phyloP scores from a whole-genome alignment of 192 early-diverging fungal genomes.

The Podila horticola region DNA sequence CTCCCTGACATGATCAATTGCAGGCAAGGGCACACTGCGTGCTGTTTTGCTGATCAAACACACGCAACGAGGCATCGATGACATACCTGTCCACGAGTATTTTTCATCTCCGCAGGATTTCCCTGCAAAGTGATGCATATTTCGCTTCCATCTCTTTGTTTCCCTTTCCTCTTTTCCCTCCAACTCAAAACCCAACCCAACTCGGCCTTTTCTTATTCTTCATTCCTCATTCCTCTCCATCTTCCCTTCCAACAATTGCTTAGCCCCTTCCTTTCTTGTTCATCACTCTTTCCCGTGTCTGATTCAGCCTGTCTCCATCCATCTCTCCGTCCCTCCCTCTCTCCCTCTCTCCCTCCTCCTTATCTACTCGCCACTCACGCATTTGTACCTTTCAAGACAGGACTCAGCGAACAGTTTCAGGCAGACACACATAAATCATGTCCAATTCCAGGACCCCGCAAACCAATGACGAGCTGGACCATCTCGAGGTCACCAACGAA shows the following conservation, averaged over 20 bases:
- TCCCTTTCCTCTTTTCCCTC: background rate
- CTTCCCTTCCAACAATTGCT: background rate
- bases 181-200: background rate
- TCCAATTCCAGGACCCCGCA: conserved; percentile 25
- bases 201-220: background rate
- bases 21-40: too few relatives aligned
- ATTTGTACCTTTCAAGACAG: background rate
- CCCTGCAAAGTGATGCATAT: too few relatives aligned
- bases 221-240: background rate
- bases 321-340: background rate
- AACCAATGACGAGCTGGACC: conserved; percentile 29
- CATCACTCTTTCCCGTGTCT: background rate
- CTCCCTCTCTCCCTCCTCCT: background rate
- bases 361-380: background rate
- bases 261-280: background rate
- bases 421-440: conserved; percentile 11
- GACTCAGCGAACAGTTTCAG: background rate
- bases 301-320: background rate
- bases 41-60: too few relatives aligned
- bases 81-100: background rate
- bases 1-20: too few relatives aligned
- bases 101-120: background rate
- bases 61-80: too few relatives aligned
- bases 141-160: background rate
- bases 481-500: conserved; percentile 18